Conservation (phyloP, 2,329 filamentous ascomycete species). For the Nothopassalora personata region DNA sequence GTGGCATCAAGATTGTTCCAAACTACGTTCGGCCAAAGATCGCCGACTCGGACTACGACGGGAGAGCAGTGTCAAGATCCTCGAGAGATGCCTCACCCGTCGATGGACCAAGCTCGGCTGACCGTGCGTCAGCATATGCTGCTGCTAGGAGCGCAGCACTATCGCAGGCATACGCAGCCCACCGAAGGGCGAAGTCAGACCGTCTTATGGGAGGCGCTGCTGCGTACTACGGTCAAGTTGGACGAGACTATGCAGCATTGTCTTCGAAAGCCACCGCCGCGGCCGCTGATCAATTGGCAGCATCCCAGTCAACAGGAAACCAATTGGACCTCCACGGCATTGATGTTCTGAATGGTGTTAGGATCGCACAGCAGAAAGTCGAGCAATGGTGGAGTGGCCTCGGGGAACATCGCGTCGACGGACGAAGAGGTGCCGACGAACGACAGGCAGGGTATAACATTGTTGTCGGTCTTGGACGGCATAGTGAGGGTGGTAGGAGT, state of each 20-base stretch:
- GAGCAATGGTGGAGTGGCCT: slow-evolving; percentile 70
- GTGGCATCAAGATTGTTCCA: slow-evolving; percentile 46
- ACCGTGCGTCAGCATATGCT: slow-evolving; percentile 33
- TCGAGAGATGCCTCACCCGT: slow-evolving; percentile 22
- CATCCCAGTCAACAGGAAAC: slow-evolving; percentile 54
- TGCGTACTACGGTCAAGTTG: slow-evolving; percentile 67
- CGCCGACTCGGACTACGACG: slow-evolving; percentile 23
- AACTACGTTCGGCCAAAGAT: slow-evolving; percentile 41
- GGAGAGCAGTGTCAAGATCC: slow-evolving; percentile 17
- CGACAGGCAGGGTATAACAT: slow-evolving; percentile 59
- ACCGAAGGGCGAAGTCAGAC: slow-evolving; percentile 61
- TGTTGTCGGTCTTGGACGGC: slow-evolving; percentile 73
- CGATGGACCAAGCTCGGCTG: slow-evolving; percentile 1
- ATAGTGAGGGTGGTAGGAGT: slow-evolving; percentile 71
- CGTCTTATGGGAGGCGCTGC: slow-evolving; percentile 70
- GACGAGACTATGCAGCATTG: slow-evolving; percentile 56
- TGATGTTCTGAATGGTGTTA: slow-evolving; percentile 70
- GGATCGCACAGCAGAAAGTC: slow-evolving; percentile 66
- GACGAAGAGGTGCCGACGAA: slow-evolving; percentile 40
- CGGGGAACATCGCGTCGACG: slow-evolving; percentile 58
- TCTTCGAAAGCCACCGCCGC: slow-evolving; percentile 57
- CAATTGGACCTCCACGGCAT: slow-evolving; percentile 79
- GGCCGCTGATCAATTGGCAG: slow-evolving; percentile 66
- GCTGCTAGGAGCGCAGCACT: slow-evolving; percentile 49
- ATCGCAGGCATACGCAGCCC: slow-evolving; percentile 53